Conservation (phyloP, 2,329 filamentous ascomycete genomes). For the Fusarium sp. region DNA sequence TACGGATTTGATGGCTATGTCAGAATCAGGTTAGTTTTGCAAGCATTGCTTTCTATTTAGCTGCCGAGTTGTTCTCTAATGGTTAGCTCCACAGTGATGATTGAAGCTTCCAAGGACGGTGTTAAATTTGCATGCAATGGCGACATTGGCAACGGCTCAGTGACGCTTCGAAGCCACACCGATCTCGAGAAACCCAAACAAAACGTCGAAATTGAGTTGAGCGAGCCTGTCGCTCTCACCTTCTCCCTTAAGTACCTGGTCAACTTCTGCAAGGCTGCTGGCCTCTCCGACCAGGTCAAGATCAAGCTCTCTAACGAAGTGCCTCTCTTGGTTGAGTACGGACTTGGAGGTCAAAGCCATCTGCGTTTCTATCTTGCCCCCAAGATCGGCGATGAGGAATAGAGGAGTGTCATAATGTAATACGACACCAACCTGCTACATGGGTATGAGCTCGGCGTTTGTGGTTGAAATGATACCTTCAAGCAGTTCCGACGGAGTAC, state of each 20-base stretch:
- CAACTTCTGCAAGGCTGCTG: constrained; percentile 99
- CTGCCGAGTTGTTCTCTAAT: constrained; percentile 6
- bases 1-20: constrained; percentile 89
- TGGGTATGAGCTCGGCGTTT: constrained; percentile 35
- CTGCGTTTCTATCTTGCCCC: constrained; percentile 97
- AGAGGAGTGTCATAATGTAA: constrained; percentile 32
- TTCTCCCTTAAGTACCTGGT: constrained; percentile 99
- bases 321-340: constrained; percentile 94
- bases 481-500: constrained; percentile 27
- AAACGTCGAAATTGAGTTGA: constrained; percentile 89
- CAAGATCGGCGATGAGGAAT: constrained; percentile 65
- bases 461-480: constrained; percentile 28
- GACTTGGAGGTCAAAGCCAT: constrained; percentile 85
- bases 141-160: constrained; percentile 95
- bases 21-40: constrained; percentile 84
- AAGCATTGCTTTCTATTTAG: not conserved
- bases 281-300: constrained; percentile 84
- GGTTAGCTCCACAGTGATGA: constrained; percentile 73
- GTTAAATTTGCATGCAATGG: constrained; percentile 94
- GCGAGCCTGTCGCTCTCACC: constrained; percentile 91
- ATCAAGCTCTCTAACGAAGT: constrained; percentile 97
- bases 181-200: constrained; percentile 89
- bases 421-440: constrained; percentile 31
- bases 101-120: constrained; percentile 96
- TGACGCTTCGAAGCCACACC: constrained; percentile 89